These are phyloP conservation scores for Rhododendron griersonianum DNA, from an alignment of 148 eudicot species.

Conservation along the genomic window DNA sequence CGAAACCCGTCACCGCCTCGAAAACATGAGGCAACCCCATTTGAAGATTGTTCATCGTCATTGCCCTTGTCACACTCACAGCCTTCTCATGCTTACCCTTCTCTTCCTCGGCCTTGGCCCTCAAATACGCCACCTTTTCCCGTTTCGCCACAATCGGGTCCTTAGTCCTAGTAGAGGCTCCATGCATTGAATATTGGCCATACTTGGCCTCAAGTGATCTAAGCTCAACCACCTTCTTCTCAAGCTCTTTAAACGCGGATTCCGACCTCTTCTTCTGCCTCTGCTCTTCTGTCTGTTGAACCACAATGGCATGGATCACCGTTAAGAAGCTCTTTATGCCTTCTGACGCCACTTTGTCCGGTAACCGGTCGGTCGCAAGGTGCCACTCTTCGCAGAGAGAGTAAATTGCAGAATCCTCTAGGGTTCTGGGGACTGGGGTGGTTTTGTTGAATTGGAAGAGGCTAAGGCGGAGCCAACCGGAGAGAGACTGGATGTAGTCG, in stretches of 20 bases:
- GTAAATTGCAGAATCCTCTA: slow-evolving; percentile 72
- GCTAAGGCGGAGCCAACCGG: slow-evolving; percentile 97
- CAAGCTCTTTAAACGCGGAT: slow-evolving; percentile 62
- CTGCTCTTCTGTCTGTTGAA: slow-evolving; percentile 69
- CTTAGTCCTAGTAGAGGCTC: slow-evolving; percentile 26
- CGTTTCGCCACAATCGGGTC: slow-evolving; percentile 59
- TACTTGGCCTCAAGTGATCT: slow-evolving; percentile 54
- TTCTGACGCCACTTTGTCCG: slow-evolving; percentile 88
- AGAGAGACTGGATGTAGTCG: slow-evolving; percentile 66
- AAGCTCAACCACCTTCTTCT: slow-evolving; percentile 55
- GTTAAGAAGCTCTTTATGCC: slow-evolving; percentile 68
- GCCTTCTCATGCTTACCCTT: slow-evolving; percentile 73
- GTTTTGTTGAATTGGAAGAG: slow-evolving; percentile 60
- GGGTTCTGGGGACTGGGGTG: slow-evolving; percentile 39
- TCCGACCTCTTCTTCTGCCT: slow-evolving; percentile 81
- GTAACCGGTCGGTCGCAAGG: slow-evolving; percentile 56
- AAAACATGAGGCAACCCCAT: slow-evolving; percentile 86
- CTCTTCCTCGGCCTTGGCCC: slow-evolving; percentile 77
- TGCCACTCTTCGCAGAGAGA: slow-evolving; percentile 93
- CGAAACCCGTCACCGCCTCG: slow-evolving; percentile 80
- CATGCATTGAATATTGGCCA: slow-evolving; percentile 40
- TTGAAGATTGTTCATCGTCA: slow-evolving; percentile 81
- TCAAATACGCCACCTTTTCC: slow-evolving; percentile 54
- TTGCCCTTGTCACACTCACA: slow-evolving; percentile 59
- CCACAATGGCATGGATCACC: slow-evolving; percentile 64